Evolutionary conservation across 306 rosid genomes (phyloP).

Genomic region (Hylodesmum podocarpum): DNA sequence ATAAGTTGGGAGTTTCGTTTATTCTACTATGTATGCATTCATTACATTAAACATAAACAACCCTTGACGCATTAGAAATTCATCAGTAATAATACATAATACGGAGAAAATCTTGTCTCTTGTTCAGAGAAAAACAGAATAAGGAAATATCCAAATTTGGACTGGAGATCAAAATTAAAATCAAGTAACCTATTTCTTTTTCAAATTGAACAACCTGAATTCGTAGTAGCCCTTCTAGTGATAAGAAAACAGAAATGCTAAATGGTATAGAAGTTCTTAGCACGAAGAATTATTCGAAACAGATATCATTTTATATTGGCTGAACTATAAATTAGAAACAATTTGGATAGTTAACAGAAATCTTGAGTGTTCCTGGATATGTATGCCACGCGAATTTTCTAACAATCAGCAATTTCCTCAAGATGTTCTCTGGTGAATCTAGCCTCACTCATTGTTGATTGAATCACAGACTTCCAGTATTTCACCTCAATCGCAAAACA

Average conservation of each 20-base stretch:
- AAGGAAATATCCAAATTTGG: neutral
- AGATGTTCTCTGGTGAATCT: neutral
- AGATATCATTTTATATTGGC: too few species aligned
- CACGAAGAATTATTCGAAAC: too few species aligned
- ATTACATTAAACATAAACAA: neutral
- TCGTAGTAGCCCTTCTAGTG: neutral
- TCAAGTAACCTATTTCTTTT: neutral
- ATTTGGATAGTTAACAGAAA: too few species aligned
- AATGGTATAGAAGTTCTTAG: too few species aligned
- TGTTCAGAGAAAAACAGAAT: neutral
- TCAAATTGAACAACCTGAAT: neutral
- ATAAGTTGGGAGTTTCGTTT: neutral
- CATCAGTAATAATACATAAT: neutral
- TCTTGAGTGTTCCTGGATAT: too few species aligned
- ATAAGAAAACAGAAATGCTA: too few species aligned
- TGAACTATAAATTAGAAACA: too few species aligned
- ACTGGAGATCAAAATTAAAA: neutral
- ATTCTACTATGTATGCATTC: constrained; percentile 3
- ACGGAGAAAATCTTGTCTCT: neutral
- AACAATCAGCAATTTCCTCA: too few species aligned
- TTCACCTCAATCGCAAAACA: constrained; percentile 20
- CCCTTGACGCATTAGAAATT: neutral
- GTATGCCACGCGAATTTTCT: too few species aligned
- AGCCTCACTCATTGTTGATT: constrained; percentile 11
- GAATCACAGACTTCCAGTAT: neutral